These are phyloP conservation scores for Rhodotorula sp. DNA, from an alignment of 1,284 basidiomycete species.

Conservation along the genomic window DNA sequence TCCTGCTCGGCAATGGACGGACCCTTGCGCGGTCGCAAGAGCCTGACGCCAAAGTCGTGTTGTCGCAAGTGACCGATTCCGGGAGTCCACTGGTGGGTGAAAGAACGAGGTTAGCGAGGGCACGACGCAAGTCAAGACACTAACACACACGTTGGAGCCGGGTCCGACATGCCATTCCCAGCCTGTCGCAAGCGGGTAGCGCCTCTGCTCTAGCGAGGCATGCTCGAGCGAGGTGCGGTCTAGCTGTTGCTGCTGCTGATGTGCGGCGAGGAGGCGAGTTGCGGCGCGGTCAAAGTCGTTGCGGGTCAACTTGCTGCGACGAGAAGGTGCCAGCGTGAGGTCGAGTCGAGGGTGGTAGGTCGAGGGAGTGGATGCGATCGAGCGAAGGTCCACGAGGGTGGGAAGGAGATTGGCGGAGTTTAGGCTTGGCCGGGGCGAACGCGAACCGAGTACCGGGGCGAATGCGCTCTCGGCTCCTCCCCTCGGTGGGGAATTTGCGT, in stretches of 20 bases:
- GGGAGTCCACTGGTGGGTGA: constrained; percentile 8
- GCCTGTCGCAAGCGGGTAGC: not conserved
- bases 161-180: not conserved
- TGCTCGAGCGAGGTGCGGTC: not conserved
- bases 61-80: not conserved
- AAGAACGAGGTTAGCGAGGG: rapidly evolving
- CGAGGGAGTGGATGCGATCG: too few species aligned
- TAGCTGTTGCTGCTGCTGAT: not conserved
- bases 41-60: not conserved
- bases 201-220: not conserved
- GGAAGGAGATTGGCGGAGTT: not conserved
- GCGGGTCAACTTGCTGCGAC: not conserved
- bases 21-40: not conserved
- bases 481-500: constrained; percentile 14
- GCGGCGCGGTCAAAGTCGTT: not conserved
- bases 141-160: not conserved
- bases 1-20: not conserved
- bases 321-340: not conserved
- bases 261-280: not conserved
- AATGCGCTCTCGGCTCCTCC: not conserved
- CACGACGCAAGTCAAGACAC: too few species aligned
- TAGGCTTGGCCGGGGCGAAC: not conserved
- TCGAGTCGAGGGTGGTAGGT: not conserved
- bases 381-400: not conserved
- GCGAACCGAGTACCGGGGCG: not conserved